Evolutionary conservation across 2,329 filamentous ascomycete species (phyloP).

Genomic region (Lachnellula willkommii): DNA sequence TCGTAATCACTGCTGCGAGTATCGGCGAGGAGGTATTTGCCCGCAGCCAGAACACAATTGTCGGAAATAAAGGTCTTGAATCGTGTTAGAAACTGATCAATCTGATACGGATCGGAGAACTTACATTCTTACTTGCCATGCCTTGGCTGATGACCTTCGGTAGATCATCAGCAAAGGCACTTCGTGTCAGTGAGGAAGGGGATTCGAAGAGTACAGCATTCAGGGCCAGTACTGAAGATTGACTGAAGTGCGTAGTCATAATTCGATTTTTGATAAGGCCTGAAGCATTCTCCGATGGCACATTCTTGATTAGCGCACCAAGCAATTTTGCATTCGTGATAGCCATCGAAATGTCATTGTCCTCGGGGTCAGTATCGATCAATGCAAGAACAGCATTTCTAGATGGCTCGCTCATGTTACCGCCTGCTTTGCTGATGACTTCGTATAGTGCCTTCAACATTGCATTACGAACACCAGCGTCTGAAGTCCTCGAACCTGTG

Average conservation of each 20-base stretch:
- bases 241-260: conserved; percentile 69
- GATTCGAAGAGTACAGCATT: conserved; percentile 86
- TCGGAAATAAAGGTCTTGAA: conserved; percentile 73
- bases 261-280: conserved; percentile 63
- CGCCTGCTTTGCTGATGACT: conserved; percentile 89
- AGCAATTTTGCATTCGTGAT: conserved; percentile 88
- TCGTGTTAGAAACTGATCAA: conserved; percentile 15
- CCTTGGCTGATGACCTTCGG: conserved; percentile 74
- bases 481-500: conserved; percentile 86
- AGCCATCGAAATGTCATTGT: conserved; percentile 69
- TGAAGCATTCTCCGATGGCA: conserved; percentile 65
- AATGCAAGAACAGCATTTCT: conserved; percentile 78
- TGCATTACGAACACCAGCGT: conserved; percentile 81
- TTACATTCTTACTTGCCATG: conserved; percentile 69
- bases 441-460: conserved; percentile 98
- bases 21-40: conserved; percentile 77
- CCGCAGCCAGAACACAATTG: conserved; percentile 82
- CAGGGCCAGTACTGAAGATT: conserved; percentile 75
- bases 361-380: conserved; percentile 79
- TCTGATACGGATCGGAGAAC: conserved; percentile 28
- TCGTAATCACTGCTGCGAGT: conserved; percentile 66
- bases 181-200: conserved; percentile 61
- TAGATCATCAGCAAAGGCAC: conserved; percentile 65
- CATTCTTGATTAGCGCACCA: conserved; percentile 81
- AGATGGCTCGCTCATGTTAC: conserved; percentile 90